Evolutionary conservation across 352 stramenopile genomes (phyloP), one percentile per base, ranked within the genome.

Genomic region (Blastocystis sp.): DNA sequence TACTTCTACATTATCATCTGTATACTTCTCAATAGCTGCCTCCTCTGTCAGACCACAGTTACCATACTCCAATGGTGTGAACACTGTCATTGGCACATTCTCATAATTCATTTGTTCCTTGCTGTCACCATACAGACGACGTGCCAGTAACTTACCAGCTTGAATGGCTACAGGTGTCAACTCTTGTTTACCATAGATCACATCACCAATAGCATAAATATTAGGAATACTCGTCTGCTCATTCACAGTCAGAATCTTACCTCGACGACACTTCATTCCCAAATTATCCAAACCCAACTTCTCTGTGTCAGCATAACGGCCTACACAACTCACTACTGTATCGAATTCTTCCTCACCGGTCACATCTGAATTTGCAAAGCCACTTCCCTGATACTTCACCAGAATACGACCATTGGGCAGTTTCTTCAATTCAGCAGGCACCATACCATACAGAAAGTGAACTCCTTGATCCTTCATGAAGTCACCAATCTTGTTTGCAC

Each of bases 101-200:
- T 88, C 80, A 57, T 90, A 91, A 81, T 91, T 71, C 88, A 92
- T 90, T 35, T 89, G 91, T 89, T 61, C 78, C 21, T 24, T 54
- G n/a, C 73, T 39, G 57, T 91, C 91, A 87, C 92, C 93, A 90
- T 94, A 98, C 32, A 98, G 89, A 66, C 95, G 94, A 21, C 93
- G 93, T 46, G 94, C 92, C n/a, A 98, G 91, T 37, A 93, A 87
- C 35, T 92, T 91, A 58, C 95, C 95, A 1, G 95, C 94, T 89
- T 98, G 93, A 88, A 99, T 98, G 12, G 96, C 96, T 51, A 98
- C 96, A 2, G 96, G 96, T 14, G 96, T 99, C 52, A 99, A 92
- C 90, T 99, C 96, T 0, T 94, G 95, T 78, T 92, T 93, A 27
- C 90, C 90, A 69, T 97, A 93, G 89, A 98, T 94, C 16, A 98